phyloP scores from a whole-genome alignment of 2,329 filamentous ascomycete genomes.

The Colletotrichum sp. region DNA sequence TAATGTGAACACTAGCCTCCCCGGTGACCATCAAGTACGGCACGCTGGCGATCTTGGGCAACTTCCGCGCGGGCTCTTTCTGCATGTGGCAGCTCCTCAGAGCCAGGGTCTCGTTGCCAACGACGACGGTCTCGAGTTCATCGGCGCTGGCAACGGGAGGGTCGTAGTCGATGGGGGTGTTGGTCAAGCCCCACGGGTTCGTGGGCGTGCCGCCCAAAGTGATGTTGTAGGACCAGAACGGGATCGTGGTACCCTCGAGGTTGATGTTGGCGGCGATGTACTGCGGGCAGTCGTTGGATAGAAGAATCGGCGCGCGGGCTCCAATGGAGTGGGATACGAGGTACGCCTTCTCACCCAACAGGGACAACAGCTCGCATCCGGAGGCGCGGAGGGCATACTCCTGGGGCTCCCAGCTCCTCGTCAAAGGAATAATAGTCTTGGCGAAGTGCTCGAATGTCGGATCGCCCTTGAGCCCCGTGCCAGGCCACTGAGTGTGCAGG shows the following conservation, averaged over 20 bases:
- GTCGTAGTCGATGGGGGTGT: constrained; percentile 46
- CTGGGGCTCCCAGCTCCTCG: constrained; percentile 29
- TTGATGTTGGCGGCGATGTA: constrained; percentile 31
- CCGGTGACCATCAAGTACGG: constrained; percentile 55
- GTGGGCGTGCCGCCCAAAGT: background rate
- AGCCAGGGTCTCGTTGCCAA: constrained; percentile 4
- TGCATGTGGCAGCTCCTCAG: constrained; percentile 10
- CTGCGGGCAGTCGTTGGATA: constrained; percentile 31
- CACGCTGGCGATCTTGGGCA: constrained; percentile 53
- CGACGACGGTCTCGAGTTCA: constrained; percentile 15
- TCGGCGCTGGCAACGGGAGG: constrained; percentile 32
- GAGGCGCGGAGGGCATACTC: constrained; percentile 31
- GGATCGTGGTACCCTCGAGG: constrained; percentile 30
- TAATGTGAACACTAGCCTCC: constrained; percentile 58
- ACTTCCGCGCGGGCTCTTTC: constrained; percentile 33
- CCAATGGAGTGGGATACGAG: constrained; percentile 36
- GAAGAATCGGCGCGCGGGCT: constrained; percentile 18
- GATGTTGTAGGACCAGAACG: constrained; percentile 28
- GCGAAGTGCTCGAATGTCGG: constrained; percentile 33
- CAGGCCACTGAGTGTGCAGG: constrained; percentile 45
- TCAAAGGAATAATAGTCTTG: constrained; percentile 30
- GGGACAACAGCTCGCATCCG: constrained; percentile 31
- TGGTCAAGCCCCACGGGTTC: constrained; percentile 44
- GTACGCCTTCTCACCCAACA: constrained; percentile 33
- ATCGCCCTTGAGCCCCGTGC: constrained; percentile 30